Evolutionary conservation across 805 yeast species (phyloP), one percentile per base, ranked within the genome.

Genomic region (Cyberlindnera americana): DNA sequence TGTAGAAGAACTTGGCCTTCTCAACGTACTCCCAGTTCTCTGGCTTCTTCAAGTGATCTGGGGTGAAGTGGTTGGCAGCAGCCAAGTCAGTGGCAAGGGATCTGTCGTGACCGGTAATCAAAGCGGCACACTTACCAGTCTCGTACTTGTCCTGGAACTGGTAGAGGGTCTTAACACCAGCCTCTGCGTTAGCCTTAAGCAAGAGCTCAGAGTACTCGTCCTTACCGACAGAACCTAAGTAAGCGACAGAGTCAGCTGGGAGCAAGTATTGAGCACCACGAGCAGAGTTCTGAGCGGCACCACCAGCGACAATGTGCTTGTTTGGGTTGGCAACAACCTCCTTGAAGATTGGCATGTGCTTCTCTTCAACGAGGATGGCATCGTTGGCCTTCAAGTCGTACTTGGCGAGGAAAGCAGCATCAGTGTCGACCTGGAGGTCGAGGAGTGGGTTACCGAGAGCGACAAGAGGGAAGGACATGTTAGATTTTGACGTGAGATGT

Each of bases 241-340:
- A 93, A 38, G 83, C 83, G 41, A 93, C 98, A 23, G 91, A 79
- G 53, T 78, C 65, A 33, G 70, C 65, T 44, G 97, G 96, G 37
- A 93, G 75, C 41, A 88, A 66, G 69, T 87, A 91, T 61, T 91
- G 97, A 36, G 98, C 98, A 60, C 96, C 99, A 69, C 99, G 81
- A 43, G 98, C 97, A 49, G 98, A 79, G 73, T 93, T 93, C 72
- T 93, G 99, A 46, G 97, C 99, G 57, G 99, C 99, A 64, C 99
- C 99, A 54, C 99, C 99, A 47, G 99, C 99, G 53, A 91, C 78
- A 46, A 80, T 66, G 56, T 78, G 76, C 47, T 87, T 79, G 44
- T 73, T 76, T 26, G 73, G 69, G 61, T 68, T 69, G 26, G 70
- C 64, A 40, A 88, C 67, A 51, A 86, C 75, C 65, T 93, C 98